Conservation (phyloP, 257 asterid species). For the Apocynum venetum region DNA sequence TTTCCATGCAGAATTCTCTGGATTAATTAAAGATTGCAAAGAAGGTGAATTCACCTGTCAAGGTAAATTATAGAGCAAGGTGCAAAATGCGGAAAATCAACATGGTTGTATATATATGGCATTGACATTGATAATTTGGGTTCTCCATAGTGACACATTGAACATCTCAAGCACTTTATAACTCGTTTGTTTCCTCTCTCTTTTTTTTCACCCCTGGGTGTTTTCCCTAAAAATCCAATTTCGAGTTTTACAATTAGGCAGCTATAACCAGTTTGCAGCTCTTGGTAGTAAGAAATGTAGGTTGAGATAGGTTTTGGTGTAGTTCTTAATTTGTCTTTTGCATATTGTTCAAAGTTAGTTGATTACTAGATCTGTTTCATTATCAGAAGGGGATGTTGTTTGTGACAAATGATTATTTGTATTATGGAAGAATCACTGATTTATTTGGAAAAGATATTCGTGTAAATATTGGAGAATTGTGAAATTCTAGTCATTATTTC, state of each 20-base stretch:
- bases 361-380: neutral
- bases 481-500: slow-evolving; percentile 2
- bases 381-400: neutral
- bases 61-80: slow-evolving; percentile 34
- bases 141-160: slow-evolving; percentile 16
- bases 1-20: slow-evolving; percentile 59
- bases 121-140: slow-evolving; percentile 12
- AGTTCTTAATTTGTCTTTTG: slow-evolving; percentile 5
- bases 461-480: slow-evolving; percentile 14
- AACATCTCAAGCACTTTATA: slow-evolving; percentile 7
- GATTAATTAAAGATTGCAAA: slow-evolving; percentile 50
- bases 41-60: slow-evolving; percentile 54
- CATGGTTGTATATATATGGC: slow-evolving; percentile 20
- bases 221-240: slow-evolving; percentile 8
- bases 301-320: slow-evolving; percentile 11
- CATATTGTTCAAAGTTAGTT: neutral
- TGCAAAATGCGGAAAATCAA: slow-evolving; percentile 27
- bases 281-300: slow-evolving; percentile 22
- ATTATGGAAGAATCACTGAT: neutral
- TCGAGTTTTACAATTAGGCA: slow-evolving; percentile 14
- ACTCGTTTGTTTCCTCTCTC: neutral
- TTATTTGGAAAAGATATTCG: neutral
- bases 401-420: slow-evolving; percentile 2
- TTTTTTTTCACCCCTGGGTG: slow-evolving; percentile 14
- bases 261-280: slow-evolving; percentile 24